phyloP scores from a whole-genome alignment of 805 yeast species.

The Ogataea polymorpha region DNA sequence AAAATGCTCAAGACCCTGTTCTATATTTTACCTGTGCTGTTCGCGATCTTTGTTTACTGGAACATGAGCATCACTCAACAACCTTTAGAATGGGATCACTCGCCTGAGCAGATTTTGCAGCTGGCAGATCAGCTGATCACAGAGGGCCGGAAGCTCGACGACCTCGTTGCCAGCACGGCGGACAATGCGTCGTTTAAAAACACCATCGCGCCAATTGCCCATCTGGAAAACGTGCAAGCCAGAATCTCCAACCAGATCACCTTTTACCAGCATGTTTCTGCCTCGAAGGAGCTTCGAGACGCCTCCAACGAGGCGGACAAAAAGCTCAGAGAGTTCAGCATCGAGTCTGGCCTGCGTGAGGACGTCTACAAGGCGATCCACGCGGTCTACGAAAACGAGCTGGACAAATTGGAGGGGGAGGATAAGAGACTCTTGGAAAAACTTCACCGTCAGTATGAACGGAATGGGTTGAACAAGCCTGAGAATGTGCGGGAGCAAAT shows the following conservation, averaged over 20 bases:
- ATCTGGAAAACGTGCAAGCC: constrained; percentile 47
- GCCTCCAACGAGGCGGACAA: constrained; percentile 66
- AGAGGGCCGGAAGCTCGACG: constrained; percentile 45
- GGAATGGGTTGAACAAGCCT: constrained; percentile 68
- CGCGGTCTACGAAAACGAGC: constrained; percentile 43
- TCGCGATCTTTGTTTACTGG: constrained; percentile 1
- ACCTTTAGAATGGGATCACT: constrained; percentile 58
- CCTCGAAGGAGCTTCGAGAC: constrained; percentile 62
- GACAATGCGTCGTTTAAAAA: constrained; percentile 53
- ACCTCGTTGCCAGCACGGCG: constrained; percentile 45
- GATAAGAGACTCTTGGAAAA: constrained; percentile 56
- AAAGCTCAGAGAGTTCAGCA: constrained; percentile 49
- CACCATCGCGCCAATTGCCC: constrained; percentile 51
- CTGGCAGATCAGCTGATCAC: constrained; percentile 44
- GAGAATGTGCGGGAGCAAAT: constrained; percentile 52
- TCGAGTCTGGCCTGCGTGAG: constrained; percentile 63
- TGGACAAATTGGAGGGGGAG: constrained; percentile 44
- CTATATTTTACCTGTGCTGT: constrained; percentile 4
- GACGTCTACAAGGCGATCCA: constrained; percentile 63
- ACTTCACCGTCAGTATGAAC: constrained; percentile 50
- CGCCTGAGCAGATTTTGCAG: constrained; percentile 46
- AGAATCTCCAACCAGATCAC: constrained; percentile 49
- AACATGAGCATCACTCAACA: constrained; percentile 27
- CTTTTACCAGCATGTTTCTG: constrained; percentile 72
- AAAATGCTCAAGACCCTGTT: constrained; percentile 3